Conservation (phyloP, 768 basidiomycete species). For the Leccinum variicolor region DNA sequence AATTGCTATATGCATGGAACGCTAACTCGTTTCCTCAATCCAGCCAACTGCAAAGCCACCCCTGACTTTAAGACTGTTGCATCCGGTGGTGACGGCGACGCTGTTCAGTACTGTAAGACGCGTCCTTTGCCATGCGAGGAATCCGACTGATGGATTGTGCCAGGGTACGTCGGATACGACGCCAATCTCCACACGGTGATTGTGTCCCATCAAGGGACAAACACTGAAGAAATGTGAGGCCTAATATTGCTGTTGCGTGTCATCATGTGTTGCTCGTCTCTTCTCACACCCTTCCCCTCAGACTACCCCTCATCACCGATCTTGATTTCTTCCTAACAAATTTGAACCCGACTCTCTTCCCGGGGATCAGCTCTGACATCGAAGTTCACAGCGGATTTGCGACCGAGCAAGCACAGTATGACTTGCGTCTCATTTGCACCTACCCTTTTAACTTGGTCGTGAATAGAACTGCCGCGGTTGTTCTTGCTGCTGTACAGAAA, state of each 20-base stretch:
- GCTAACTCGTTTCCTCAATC: background rate
- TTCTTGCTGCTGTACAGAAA: constrained; percentile 45
- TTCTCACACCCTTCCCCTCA: constrained; percentile 6
- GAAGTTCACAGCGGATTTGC: constrained; percentile 48
- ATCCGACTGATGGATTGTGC: background rate
- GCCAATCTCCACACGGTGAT: constrained; percentile 35
- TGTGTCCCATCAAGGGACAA: constrained; percentile 37
- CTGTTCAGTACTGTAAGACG: constrained; percentile 40
- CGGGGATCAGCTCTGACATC: constrained; percentile 41
- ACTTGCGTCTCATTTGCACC: background rate
- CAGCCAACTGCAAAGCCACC: constrained; percentile 34
- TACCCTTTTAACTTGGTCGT: background rate
- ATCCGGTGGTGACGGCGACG: constrained; percentile 44
- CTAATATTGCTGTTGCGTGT: background rate
- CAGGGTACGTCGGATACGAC: constrained; percentile 56
- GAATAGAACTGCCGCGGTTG: constrained; percentile 35
- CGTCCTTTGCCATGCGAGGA: background rate
- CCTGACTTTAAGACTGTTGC: constrained; percentile 44
- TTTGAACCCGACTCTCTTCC: constrained; percentile 44
- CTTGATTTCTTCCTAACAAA: constrained; percentile 32
- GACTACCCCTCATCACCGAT: constrained; percentile 41
- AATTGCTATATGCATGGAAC: background rate
- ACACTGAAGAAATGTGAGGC: constrained; percentile 27
- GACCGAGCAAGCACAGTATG: constrained; percentile 42
- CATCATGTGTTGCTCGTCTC: background rate